Evolutionary conservation across 2,329 filamentous ascomycete species (phyloP), one percentile per base, ranked within the genome.

Genomic region (Cryoendolithus antarcticus): DNA sequence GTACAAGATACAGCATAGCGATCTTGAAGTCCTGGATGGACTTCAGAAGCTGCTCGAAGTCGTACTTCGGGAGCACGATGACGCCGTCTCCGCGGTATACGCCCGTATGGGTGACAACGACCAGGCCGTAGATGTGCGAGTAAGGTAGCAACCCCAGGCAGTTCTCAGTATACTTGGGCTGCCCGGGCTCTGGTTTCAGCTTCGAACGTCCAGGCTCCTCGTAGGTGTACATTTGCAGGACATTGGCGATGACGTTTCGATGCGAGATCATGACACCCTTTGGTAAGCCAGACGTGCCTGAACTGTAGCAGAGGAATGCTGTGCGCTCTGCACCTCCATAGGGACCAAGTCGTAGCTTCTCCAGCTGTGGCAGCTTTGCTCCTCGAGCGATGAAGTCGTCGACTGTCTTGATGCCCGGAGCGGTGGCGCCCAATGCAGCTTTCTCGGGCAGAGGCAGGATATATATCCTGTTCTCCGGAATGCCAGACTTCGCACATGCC

Each of bases 221-320:
- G 44, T 61, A 76, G 0, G 67, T 54, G 5, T 52, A 54, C 39
- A 78, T 67, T 55, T 86, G 82, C 34, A 86, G 52, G 0, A 76
- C 71, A 53, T 88, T 89, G 38, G 82, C 74, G 35, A 89, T 88
- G 32, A 88, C 78, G 47, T 89, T 89, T 30, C 64, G 64, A 55
- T 89, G 83, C 3, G 81, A 82, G 43, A 89, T 82, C 77, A 84
- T 86, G 38, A 88, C 83, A 33, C 82, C 83, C 37, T 59, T 59
- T 2, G 83, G 83, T 30, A 88, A 62, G 3, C 83, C 83, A 8
- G 82, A 86, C 1, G 83, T 89, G 12, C 83, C 83, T 55, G 78
- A 84, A 0, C 80, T 86, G 57, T 85, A 88, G 62, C 81, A 86
- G 33, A 93, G 66, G 54, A 82, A 89, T 0, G 84, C 80, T 4